A percentile compares a stretch with the other conserved stretches of the same genome.
Evolutionary conservation across 2,329 filamentous ascomycete genomes (phyloP).

Genomic region (Laburnicola sp.): DNA sequence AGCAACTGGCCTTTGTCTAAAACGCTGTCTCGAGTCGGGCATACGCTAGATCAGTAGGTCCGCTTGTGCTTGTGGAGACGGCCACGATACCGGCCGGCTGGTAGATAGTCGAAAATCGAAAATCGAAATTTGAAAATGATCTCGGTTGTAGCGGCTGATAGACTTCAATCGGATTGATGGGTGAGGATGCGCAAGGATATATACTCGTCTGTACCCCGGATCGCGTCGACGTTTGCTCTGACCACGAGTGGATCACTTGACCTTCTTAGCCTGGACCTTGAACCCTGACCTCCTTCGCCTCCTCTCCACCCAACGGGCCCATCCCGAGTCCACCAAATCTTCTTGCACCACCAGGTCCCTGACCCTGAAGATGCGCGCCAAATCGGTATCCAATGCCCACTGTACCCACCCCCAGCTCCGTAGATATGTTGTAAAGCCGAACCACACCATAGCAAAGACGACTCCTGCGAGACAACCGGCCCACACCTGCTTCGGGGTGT

Average conservation of each 20-base stretch:
- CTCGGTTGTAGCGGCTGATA: too few species aligned
- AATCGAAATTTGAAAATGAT: too few species aligned
- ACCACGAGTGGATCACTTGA: constrained; percentile 14
- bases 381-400: constrained; percentile 69
- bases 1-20: neutral
- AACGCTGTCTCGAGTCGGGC: too few species aligned
- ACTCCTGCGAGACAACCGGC: constrained; percentile 74
- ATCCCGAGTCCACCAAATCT: constrained; percentile 87
- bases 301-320: constrained; percentile 81
- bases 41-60: too few species aligned
- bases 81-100: too few species aligned
- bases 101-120: too few species aligned
- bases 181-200: neutral
- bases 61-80: too few species aligned
- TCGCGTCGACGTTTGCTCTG: neutral
- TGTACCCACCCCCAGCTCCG: constrained; percentile 70
- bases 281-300: constrained; percentile 33
- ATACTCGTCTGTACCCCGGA: neutral
- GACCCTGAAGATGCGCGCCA: constrained; percentile 69
- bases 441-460: constrained; percentile 77
- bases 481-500: constrained; percentile 85
- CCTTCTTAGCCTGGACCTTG: constrained; percentile 32
- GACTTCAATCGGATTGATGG: too few species aligned
- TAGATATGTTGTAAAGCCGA: constrained; percentile 67
- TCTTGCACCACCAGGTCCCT: constrained; percentile 85